phyloP scores from a whole-genome alignment of 768 basidiomycete genomes.

The Mycena floridula region DNA sequence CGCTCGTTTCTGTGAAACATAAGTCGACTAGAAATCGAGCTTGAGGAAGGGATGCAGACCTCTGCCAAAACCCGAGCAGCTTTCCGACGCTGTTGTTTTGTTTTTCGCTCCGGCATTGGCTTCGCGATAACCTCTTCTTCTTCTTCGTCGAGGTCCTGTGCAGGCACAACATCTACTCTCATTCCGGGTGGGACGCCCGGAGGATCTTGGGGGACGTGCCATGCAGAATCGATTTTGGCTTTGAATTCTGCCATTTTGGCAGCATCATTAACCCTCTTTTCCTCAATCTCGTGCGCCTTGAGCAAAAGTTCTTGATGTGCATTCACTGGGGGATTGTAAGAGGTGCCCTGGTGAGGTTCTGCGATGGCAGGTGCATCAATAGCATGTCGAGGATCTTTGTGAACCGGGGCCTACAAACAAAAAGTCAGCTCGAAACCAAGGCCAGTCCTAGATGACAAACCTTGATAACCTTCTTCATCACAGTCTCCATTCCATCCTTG shows the following conservation, averaged over 20 bases:
- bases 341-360: constrained; percentile 76
- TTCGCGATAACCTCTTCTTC: constrained; percentile 25
- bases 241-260: constrained; percentile 49
- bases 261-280: constrained; percentile 44
- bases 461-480: constrained; percentile 44
- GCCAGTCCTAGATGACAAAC: constrained; percentile 24
- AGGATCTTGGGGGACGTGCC: constrained; percentile 23
- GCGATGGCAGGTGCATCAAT: constrained; percentile 63
- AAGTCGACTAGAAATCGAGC: background rate
- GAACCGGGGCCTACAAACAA: constrained; percentile 40
- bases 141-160: constrained; percentile 26
- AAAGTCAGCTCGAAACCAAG: constrained; percentile 1
- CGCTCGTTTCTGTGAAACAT: constrained; percentile 47
- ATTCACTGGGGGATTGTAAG: constrained; percentile 80
- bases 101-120: constrained; percentile 35
- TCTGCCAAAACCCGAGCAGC: constrained; percentile 59
- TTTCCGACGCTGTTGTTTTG: constrained; percentile 63
- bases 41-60: constrained; percentile 28
- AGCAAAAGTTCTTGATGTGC: constrained; percentile 69
- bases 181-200: constrained; percentile 55
- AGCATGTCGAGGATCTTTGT: constrained; percentile 36
- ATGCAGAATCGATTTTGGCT: constrained; percentile 47
- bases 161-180: constrained; percentile 40
- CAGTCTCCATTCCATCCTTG: constrained; percentile 34
- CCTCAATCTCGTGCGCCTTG: constrained; percentile 62